A percentile compares a stretch with the other conserved stretches of the same genome.
These are phyloP conservation scores for Recurvomyces mirabilis DNA, from an alignment of 495 filamentous ascomycete species.

Conservation along the genomic window DNA sequence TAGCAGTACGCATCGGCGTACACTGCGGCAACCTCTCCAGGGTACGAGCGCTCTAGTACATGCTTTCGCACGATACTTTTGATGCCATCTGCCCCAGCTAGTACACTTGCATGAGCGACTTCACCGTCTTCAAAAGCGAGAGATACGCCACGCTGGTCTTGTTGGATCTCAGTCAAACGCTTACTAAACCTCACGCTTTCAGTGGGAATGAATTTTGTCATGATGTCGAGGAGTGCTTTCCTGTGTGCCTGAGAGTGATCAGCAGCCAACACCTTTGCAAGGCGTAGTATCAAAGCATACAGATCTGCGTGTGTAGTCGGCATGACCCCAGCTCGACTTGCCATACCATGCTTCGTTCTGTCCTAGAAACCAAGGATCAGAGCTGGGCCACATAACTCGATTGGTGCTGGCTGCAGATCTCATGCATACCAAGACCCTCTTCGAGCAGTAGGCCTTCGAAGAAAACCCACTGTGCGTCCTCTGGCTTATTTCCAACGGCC, in stretches of 20 bases:
- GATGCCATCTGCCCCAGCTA: neutral
- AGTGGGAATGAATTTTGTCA: neutral
- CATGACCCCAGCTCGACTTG: constrained; percentile 1
- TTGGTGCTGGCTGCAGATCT: too few species aligned
- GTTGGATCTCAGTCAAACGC: neutral
- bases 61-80: neutral
- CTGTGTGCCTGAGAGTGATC: neutral
- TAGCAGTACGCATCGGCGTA: constrained; percentile 44
- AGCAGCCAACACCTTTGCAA: neutral
- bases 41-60: neutral
- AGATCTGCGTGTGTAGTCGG: neutral
- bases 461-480: neutral
- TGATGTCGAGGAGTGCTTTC: neutral
- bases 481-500: neutral
- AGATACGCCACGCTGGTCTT: neutral
- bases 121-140: neutral
- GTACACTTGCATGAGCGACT: neutral
- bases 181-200: neutral
- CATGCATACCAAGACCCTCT: neutral
- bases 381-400: too few species aligned
- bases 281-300: neutral
- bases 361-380: too few species aligned
- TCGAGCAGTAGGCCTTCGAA: neutral
- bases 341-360: neutral
- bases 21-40: neutral